Evolutionary conservation across 208 protist genomes (phyloP).

Genomic region (Acanthamoeba quina): DNA sequence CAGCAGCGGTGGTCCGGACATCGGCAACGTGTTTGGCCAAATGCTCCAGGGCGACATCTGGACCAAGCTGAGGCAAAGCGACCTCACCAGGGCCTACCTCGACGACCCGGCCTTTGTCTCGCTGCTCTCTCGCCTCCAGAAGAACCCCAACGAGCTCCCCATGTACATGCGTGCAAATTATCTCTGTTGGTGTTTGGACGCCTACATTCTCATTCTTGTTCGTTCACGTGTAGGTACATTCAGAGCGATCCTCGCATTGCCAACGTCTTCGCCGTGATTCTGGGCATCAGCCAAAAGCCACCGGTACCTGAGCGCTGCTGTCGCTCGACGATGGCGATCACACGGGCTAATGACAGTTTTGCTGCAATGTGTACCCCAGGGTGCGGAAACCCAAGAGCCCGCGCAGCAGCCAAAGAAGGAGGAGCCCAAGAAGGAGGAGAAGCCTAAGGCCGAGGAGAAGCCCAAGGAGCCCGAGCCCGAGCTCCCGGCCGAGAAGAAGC

Average conservation of each 20-base stretch:
- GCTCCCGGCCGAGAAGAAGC: conserved; percentile 44
- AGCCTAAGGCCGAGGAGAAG: conserved; percentile 61
- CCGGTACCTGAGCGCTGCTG: conserved; percentile 16
- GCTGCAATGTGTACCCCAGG: neutral
- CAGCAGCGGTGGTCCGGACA: neutral
- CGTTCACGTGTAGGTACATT: conserved; percentile 29
- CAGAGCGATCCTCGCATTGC: conserved; percentile 77
- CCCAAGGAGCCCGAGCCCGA: conserved; percentile 65
- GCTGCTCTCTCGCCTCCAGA: conserved; percentile 55
- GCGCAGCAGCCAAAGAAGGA: conserved; percentile 74
- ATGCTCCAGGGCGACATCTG: conserved; percentile 70
- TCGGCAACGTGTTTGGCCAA: conserved; percentile 42
- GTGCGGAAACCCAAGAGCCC: conserved; percentile 7
- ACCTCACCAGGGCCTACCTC: conserved; percentile 45
- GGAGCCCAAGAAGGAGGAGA: conserved; percentile 37
- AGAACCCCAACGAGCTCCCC: conserved; percentile 48
- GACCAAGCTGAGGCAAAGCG: conserved; percentile 64
- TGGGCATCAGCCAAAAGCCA: conserved; percentile 73
- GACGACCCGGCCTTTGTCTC: conserved; percentile 73
- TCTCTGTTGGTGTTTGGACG: neutral
- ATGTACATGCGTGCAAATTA: neutral
- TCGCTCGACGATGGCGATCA: too few relatives aligned
- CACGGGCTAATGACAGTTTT: neutral
- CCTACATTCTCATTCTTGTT: neutral
- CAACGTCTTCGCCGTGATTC: conserved; percentile 63